Base-by-base conservation (phyloP, 2,329 filamentous ascomycete genomes). In the Penicillium sp. region DNA sequence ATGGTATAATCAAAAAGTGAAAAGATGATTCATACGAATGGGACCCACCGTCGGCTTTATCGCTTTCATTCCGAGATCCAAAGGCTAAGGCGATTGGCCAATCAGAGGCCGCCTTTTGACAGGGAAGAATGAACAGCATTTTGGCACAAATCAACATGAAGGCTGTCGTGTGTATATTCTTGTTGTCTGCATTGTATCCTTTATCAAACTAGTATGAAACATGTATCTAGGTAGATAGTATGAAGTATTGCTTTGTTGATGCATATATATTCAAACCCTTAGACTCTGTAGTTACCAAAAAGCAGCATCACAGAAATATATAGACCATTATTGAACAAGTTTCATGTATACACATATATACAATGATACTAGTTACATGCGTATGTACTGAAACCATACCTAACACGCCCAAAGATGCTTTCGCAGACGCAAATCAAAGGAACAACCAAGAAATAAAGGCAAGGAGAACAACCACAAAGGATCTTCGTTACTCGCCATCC, bases 401-500 rank as follows among this genome's bases (percentile, higher is more conserved):
- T 20, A 42, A 42, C 38, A 42, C n/a, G 38, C 38, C 7, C n/a
- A 20, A 42, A 42, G 38, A 42, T 18, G 38, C 38, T 6, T 18
- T 20, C n/a, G 18, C 9, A 9, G n/a, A 42, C 6, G 18, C 16
- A 7, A 42, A 42, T 42, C 38, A 42, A 42, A 42, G n/a, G 18
- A 42, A 42, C 6, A 20, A 20, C n/a, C 16, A 47, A 4, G 20
- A 23, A 16, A 47, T 5, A 26, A 5, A 26, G 9, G 18, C n/a
- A 16, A 47, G 18, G 21, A 47, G 11, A 23, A 11, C 30, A 50
- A 18, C 5, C 1, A 47, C 4, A 4, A 16, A 47, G 24, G 8
- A 28, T 28, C 12, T 30, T 20, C 14, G 6, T 57, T 21, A 54
- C 30, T 52, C 64, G 48, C 65, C 64, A 55, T 68, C 66, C 60